These are phyloP conservation scores for Nitzschia inconspicua DNA, from an alignment of 108 stramenopile genomes.

Conservation along the genomic window DNA sequence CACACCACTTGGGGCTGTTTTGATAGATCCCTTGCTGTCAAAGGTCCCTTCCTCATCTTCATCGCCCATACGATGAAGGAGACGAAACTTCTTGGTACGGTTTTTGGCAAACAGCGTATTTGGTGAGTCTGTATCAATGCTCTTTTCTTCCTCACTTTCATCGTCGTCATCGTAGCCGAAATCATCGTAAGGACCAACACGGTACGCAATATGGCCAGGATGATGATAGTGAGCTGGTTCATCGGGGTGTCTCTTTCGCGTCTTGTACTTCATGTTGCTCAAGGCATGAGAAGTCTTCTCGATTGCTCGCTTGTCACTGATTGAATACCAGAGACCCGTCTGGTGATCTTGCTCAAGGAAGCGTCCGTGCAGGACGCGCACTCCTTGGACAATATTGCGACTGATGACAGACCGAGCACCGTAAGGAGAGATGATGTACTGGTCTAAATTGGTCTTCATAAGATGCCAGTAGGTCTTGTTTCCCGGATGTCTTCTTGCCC, in stretches of 20 bases:
- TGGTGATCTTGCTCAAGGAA: conserved; percentile 55
- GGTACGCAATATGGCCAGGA: conserved; percentile 1
- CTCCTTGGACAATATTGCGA: conserved; percentile 48
- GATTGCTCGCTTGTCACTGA: conserved; percentile 56
- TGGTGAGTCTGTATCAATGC: conserved; percentile 1
- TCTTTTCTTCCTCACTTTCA: conserved; percentile 2
- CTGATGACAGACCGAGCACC: conserved; percentile 38
- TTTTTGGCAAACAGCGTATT: conserved; percentile 18
- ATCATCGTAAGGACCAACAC: conserved; percentile 1
- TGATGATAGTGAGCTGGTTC: neutral
- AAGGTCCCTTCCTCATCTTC: neutral
- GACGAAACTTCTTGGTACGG: conserved; percentile 28
- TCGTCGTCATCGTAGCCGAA: neutral
- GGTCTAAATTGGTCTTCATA: conserved; percentile 35
- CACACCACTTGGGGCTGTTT: neutral
- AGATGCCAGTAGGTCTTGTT: conserved; percentile 38
- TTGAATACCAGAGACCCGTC: conserved; percentile 46
- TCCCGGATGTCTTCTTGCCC: conserved; percentile 32
- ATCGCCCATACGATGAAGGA: conserved; percentile 32
- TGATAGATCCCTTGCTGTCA: neutral
- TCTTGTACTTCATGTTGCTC: conserved; percentile 45
- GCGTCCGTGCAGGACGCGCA: conserved; percentile 44
- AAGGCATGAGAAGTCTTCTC: conserved; percentile 76
- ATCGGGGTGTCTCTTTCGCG: conserved; percentile 25
- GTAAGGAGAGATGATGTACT: conserved; percentile 39